Evolutionary conservation across 2,329 filamentous ascomycete genomes (phyloP), one percentile per base, ranked within the genome.

Genomic region (Taxawa tesnikishii): DNA sequence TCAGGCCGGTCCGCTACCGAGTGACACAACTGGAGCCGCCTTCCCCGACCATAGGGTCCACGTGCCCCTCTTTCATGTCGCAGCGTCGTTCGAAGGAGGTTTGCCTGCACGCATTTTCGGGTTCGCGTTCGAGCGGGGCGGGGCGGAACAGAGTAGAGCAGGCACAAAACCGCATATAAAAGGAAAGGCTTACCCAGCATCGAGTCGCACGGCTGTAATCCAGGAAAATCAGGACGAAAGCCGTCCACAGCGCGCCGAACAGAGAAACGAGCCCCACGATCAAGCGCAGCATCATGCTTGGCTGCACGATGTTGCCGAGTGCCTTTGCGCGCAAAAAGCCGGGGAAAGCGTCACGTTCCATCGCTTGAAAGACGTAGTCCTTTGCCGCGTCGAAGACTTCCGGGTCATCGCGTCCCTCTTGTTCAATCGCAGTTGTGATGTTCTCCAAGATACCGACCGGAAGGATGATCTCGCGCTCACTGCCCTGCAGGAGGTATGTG

Each of bases 321-420:
- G 90, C 90, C 62, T 96, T 96, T 61, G 84, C 83, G 51, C 88
- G 74, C 37, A 98, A 68, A 59, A 98, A 98, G 1, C 88, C 88
- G 1, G 92, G 90, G 54, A 94, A 98, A n/a, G 92, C 90, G 61
- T 98, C 90, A 34, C 92, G 75, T 61, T 98, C 92, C 90, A 98
- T 98, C 19, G 92, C 92, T 60, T 98, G 92, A 58, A 96, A 98
- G 40, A 96, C 90, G 54, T 96, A 98, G 62, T 98, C 90, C 65
- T 98, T 98, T 33, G 90, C 90, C 13, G 83, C 77, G 53, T 96
- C 90, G 48, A 98, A 98, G 9, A 98, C 81, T 56, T 98, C 90
- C 0, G 90, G 90, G 52, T 98, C 90, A 48, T 96, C 90, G 46
- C 90, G 77, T 28, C 84, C 83, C 42, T 84, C 78, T 44, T 88